Percentiles rank a stretch among this genome's conserved stretches.
These are phyloP conservation scores for Suhomyces chickasaworum DNA, from an alignment of 1,139 yeast species.

Conservation along the genomic window DNA sequence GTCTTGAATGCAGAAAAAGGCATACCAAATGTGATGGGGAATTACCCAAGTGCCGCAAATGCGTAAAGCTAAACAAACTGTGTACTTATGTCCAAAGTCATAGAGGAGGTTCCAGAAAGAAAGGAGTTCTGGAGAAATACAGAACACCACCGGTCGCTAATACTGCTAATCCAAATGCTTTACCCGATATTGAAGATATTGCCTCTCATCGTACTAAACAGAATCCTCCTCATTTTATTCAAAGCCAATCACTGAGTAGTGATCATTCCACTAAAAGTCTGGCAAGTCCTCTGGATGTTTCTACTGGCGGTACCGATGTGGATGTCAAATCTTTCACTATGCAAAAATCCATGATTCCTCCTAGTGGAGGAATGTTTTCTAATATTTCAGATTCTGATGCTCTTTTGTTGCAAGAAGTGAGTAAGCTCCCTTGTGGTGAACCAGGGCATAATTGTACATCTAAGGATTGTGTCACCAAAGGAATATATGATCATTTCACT, in stretches of 20 bases:
- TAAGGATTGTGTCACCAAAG: slow-evolving; percentile 7
- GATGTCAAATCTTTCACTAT: neutral
- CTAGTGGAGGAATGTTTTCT: slow-evolving; percentile 7
- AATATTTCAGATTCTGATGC: neutral
- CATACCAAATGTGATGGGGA: slow-evolving; percentile 53
- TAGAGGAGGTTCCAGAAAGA: slow-evolving; percentile 53
- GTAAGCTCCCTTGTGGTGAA: slow-evolving; percentile 8
- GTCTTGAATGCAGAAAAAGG: slow-evolving; percentile 50
- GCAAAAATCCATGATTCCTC: neutral
- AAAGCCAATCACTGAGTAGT: neutral
- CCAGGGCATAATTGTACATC: slow-evolving; percentile 2
- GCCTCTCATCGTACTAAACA: neutral
- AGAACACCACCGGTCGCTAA: neutral
- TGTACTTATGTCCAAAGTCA: slow-evolving; percentile 52
- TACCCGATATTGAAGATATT: slow-evolving; percentile 19
- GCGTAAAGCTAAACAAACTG: slow-evolving; percentile 30
- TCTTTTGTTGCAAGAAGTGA: slow-evolving; percentile 4
- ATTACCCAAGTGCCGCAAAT: slow-evolving; percentile 46
- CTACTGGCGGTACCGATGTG: neutral
- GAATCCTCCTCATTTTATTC: neutral
- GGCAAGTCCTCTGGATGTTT: slow-evolving; percentile 6
- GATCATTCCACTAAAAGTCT: slow-evolving; percentile 3
- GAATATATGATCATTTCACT: slow-evolving; percentile 6
- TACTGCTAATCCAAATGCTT: slow-evolving; percentile 8
- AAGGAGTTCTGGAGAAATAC: slow-evolving; percentile 34